These are phyloP conservation scores for Leishmania aethiopica DNA, from an alignment of 208 protist genomes.

Conservation along the genomic window DNA sequence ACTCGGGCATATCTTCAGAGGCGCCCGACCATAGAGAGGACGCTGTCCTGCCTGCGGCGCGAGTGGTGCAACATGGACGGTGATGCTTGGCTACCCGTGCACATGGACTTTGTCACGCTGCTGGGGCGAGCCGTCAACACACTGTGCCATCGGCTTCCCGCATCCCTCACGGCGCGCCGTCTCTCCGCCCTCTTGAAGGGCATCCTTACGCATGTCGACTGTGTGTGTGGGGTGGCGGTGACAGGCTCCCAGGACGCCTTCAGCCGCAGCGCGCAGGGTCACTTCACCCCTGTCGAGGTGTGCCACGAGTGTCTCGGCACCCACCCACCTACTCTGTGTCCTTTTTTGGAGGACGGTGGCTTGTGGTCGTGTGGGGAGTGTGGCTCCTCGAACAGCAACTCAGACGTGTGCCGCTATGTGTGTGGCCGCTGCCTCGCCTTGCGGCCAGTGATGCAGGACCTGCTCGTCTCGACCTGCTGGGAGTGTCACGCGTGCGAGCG, in stretches of 20 bases:
- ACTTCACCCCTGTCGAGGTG: constrained; percentile 32
- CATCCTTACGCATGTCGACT: constrained; percentile 51
- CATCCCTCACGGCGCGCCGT: constrained; percentile 38
- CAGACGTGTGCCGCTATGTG: constrained; percentile 78
- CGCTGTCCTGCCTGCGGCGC: constrained; percentile 11
- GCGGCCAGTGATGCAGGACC: constrained; percentile 57
- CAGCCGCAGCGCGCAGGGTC: constrained; percentile 12
- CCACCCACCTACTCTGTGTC: constrained; percentile 63
- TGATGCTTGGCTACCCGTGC: constrained; percentile 18
- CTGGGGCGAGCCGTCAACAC: constrained; percentile 17
- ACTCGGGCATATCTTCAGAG: constrained; percentile 5
- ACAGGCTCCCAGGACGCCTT: constrained; percentile 24
- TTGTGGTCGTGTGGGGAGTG: constrained; percentile 70
- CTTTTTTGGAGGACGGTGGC: constrained; percentile 21
- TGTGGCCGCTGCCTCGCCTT: constrained; percentile 71
- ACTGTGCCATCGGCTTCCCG: constrained; percentile 19
- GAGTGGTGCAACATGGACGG: constrained; percentile 18
- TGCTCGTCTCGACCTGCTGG: constrained; percentile 66
- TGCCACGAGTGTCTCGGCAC: constrained; percentile 74
- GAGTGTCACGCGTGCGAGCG: constrained; percentile 58
- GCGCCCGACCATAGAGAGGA: constrained; percentile 18
- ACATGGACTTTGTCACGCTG: constrained; percentile 19
- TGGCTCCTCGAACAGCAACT: constrained; percentile 56
- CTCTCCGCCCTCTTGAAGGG: constrained; percentile 50
- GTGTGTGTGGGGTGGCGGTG: constrained; percentile 31